These are phyloP conservation scores for Stemphylium lycopersici DNA, from an alignment of 2,329 filamentous ascomycete genomes.

Conservation along the genomic window DNA sequence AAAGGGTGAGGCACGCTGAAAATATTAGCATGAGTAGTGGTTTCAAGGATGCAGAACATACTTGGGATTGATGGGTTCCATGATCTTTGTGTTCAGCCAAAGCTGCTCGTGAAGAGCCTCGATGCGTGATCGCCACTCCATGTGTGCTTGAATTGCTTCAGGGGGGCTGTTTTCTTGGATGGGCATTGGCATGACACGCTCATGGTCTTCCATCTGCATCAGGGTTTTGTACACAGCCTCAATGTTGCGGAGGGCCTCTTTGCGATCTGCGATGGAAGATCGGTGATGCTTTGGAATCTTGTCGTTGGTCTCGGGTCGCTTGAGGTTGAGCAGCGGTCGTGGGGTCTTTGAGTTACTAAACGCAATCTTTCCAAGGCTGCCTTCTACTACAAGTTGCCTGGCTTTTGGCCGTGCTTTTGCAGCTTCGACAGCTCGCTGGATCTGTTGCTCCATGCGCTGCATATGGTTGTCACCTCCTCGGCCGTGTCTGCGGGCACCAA, in stretches of 20 bases:
- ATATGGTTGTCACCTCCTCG: slow-evolving; percentile 94
- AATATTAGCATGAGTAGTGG: slow-evolving; percentile 20
- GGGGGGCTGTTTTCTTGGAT: slow-evolving; percentile 68
- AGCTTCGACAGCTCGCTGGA: slow-evolving; percentile 94
- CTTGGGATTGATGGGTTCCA: slow-evolving; percentile 78
- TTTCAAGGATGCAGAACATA: slow-evolving; percentile 35
- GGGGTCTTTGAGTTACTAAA: slow-evolving; percentile 99
- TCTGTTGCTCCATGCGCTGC: slow-evolving; percentile 99
- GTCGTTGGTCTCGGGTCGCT: slow-evolving; percentile 75
- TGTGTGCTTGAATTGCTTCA: slow-evolving; percentile 73
- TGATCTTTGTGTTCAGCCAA: slow-evolving; percentile 88
- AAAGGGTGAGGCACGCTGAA: slow-evolving; percentile 78
- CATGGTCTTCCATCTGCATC: slow-evolving; percentile 94
- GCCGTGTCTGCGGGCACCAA: slow-evolving; percentile 76
- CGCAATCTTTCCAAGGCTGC: slow-evolving; percentile 95
- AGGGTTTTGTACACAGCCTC: slow-evolving; percentile 86
- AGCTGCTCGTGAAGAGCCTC: slow-evolving; percentile 77
- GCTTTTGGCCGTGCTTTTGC: slow-evolving; percentile 98
- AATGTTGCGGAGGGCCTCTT: slow-evolving; percentile 82
- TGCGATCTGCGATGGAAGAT: slow-evolving; percentile 71
- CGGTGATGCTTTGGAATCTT: slow-evolving; percentile 50
- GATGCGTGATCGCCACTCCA: slow-evolving; percentile 78
- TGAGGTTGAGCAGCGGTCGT: slow-evolving; percentile 93
- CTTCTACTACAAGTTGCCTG: slow-evolving; percentile 94
- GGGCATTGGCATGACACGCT: slow-evolving; percentile 76